These are phyloP conservation scores for Pueraria montana DNA, from an alignment of 306 rosid genomes.

Conservation along the genomic window DNA sequence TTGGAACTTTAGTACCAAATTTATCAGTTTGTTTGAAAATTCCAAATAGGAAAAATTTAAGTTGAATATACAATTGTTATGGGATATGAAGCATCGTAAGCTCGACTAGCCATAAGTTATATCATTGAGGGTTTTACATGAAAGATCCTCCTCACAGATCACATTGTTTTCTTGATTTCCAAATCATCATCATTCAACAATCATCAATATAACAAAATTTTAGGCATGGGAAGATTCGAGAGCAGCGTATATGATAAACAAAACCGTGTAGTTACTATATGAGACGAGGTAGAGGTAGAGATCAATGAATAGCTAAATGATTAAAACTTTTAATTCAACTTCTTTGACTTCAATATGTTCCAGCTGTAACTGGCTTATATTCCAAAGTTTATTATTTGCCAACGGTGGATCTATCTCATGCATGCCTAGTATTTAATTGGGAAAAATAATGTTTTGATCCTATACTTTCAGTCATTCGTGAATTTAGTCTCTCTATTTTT, in stretches of 20 bases:
- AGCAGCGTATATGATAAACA: not conserved
- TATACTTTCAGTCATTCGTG: too few relatives aligned
- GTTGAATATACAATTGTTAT: not conserved
- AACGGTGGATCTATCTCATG: too few relatives aligned
- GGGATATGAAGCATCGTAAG: not conserved
- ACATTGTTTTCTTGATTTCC: not conserved
- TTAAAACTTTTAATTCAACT: too few relatives aligned
- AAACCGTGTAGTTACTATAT: not conserved
- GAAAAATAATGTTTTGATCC: too few relatives aligned
- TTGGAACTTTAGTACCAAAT: constrained; percentile 3
- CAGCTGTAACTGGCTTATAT: too few relatives aligned
- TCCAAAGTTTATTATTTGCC: too few relatives aligned
- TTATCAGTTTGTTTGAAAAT: not conserved
- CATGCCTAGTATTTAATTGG: too few relatives aligned
- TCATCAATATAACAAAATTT: not conserved
- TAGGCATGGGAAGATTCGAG: not conserved
- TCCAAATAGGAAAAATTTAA: not conserved
- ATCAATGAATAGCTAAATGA: too few relatives aligned
- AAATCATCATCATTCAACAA: not conserved
- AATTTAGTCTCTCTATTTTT: too few relatives aligned
- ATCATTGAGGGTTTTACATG: not conserved
- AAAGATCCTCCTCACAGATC: not conserved
- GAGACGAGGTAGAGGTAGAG: too few relatives aligned
- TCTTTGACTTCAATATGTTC: too few relatives aligned
- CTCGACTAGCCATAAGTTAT: too few relatives aligned